These are phyloP conservation scores for Monoraphidium neglectum DNA, from an alignment of 139 green algal species.

Conservation along the genomic window DNA sequence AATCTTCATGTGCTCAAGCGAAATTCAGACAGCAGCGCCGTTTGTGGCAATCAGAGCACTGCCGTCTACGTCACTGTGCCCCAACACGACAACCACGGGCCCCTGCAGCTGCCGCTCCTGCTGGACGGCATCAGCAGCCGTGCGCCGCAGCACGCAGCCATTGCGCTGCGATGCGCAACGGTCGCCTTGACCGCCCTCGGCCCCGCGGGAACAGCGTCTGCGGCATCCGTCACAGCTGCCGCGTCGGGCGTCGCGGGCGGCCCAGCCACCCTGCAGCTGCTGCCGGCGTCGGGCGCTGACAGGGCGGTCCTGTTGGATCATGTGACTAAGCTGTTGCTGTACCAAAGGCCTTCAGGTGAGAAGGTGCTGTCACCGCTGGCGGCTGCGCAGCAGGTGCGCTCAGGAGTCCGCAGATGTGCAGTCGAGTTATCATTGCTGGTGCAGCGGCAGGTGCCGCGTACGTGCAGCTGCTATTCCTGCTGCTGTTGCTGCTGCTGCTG, in stretches of 20 bases:
- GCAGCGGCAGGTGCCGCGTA: no score
- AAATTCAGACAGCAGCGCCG: no score
- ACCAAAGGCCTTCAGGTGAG: conserved; percentile 44
- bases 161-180: conserved; percentile 66
- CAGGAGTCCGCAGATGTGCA: no score
- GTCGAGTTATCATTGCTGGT: no score
- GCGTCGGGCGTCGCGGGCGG: conserved; percentile 7
- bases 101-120: conserved; percentile 61
- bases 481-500: no score
- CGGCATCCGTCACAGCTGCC: background rate
- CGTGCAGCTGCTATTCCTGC: no score
- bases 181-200: conserved; percentile 37
- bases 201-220: conserved; percentile 12
- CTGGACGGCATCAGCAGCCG: conserved; percentile 45
- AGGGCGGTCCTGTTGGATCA: conserved; percentile 56
- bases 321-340: conserved; percentile 71
- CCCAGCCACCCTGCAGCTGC: background rate
- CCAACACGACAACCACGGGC: no score
- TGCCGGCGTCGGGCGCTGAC: conserved; percentile 7
- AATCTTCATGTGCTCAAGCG: no score
- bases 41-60: no score
- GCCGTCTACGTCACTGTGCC: no score
- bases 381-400: no score
- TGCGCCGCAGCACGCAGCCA: conserved; percentile 53
- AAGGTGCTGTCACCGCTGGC: conserved; percentile 2